Conservation (phyloP, 2,329 filamentous ascomycete species). For the Alternaria gansuensis region DNA sequence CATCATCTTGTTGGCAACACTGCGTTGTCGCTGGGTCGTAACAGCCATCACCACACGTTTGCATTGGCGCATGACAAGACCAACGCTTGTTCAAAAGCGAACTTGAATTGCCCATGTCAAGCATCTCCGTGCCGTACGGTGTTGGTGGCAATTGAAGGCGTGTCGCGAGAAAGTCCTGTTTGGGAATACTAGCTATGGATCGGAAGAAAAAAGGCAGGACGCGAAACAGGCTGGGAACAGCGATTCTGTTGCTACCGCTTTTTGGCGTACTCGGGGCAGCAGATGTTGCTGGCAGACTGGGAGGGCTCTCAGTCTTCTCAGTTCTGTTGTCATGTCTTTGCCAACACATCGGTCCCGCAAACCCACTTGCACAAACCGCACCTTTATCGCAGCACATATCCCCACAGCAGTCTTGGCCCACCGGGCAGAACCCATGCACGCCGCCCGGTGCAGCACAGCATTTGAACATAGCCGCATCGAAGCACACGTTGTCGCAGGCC, state of each 20-base stretch:
- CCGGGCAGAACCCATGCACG: not conserved
- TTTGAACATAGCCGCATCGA: not conserved
- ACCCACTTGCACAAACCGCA: not conserved
- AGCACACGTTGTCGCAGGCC: not conserved
- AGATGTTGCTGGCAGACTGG: not conserved
- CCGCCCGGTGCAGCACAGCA: not conserved
- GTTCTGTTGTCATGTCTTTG: not conserved
- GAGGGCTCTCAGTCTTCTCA: not conserved
- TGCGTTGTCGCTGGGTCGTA: not conserved
- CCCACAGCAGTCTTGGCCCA: conserved; percentile 8
- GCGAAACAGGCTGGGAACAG: not conserved
- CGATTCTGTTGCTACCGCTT: not conserved
- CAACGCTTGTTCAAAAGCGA: not conserved
- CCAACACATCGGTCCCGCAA: conserved; percentile 4
- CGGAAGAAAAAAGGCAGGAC: not conserved
- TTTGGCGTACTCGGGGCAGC: not conserved
- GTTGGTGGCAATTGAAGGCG: not conserved
- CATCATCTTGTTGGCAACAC: not conserved
- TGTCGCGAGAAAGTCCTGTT: not conserved
- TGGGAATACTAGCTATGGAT: not conserved
- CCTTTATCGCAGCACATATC: conserved; percentile 17
- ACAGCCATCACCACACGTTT: not conserved
- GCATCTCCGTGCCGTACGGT: not conserved
- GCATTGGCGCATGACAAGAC: not conserved
- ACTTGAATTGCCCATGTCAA: not conserved